Base-by-base conservation (phyloP, 352 stramenopile species). In the Phytophthora ohioensis region DNA sequence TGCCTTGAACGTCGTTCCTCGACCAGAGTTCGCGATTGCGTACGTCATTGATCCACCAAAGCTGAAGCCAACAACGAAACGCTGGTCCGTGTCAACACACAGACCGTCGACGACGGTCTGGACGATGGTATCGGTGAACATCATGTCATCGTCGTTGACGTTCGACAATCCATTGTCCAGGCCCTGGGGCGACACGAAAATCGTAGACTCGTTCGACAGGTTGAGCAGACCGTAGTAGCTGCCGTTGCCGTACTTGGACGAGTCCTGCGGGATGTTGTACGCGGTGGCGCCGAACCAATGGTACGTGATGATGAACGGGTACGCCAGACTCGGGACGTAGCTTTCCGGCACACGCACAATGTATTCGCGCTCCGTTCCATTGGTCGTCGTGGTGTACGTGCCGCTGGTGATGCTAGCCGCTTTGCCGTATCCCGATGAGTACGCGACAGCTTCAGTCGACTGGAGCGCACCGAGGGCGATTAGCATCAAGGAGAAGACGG, bases 21-120 rank as follows among this genome's bases (percentile, higher is more conserved):
- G 65, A 5, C 65, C 65, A 2, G 70, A 64, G 36, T 70, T 76
- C 0, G 74, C 66, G 21, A 79, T 21, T 1, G 74, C 55, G 51
- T 79, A 65, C 43, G 54, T 70, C 70, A 81, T 81, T 8, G 49
- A 63, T 5, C 54, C 70, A 32, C 70, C 74, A 30, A 62, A 81
- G 51, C 66, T 79, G 63, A 81, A 81, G 45, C 74, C 74, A 54
- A 73, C 72, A n/a, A 69, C 51, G 56, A 81, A 81, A 35, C 74
- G 74, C 58, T 60, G 66, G n/a, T 73, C 72, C 49, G 11, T 52
- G 63, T 79, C 67, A 36, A 81, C 67, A 31, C 74, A 81, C 6
- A 81, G 52, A 3, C 36, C 63, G 10, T 58, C 59, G 43, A 79
- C 74, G 34, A 79, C 52, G 21, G 53, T 64, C 63, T 74, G 47